A percentile compares a stretch with the other conserved stretches of the same genome.
These are phyloP conservation scores for Persicaria maculosa DNA, from an alignment of 148 eudicot species.

Conservation along the genomic window DNA sequence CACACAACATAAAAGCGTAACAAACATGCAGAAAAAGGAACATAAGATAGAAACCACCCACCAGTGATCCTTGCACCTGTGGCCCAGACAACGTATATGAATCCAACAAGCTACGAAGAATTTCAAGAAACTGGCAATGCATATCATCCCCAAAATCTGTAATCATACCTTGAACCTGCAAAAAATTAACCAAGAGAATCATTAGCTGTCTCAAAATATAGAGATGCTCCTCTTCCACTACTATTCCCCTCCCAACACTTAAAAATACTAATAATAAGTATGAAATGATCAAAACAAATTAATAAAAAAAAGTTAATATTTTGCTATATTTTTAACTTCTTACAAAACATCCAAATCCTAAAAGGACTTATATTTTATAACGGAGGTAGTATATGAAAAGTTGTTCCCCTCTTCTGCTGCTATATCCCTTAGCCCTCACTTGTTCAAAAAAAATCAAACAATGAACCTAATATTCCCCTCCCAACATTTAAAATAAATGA, in stretches of 20 bases:
- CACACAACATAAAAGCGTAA: neutral
- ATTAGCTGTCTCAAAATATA: neutral
- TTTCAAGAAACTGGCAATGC: slow-evolving; percentile 98
- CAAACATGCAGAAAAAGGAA: neutral
- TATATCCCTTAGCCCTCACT: too few relatives aligned
- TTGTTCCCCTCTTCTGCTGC: too few relatives aligned
- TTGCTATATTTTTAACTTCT: too few relatives aligned
- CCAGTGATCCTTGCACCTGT: slow-evolving; percentile 47
- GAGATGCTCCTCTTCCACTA: neutral
- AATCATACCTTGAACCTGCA: slow-evolving; percentile 89
- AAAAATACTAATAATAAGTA: too few relatives aligned
- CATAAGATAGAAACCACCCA: slow-evolving; percentile 5
- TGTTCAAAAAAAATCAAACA: too few relatives aligned
- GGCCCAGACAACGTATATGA: slow-evolving; percentile 54
- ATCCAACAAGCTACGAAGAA: slow-evolving; percentile 84
- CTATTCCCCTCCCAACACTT: neutral
- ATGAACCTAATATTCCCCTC: neutral
- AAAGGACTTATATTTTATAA: too few relatives aligned
- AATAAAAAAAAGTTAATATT: too few relatives aligned
- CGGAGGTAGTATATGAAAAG: too few relatives aligned
- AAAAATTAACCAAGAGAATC: slow-evolving; percentile 6
- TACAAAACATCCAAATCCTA: too few relatives aligned
- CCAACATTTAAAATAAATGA: too few relatives aligned
- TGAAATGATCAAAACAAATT: too few relatives aligned
- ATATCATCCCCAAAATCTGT: slow-evolving; percentile 91